phyloP scores from a whole-genome alignment of 176 grass and related monocot species.

The Paspalum notatum region DNA sequence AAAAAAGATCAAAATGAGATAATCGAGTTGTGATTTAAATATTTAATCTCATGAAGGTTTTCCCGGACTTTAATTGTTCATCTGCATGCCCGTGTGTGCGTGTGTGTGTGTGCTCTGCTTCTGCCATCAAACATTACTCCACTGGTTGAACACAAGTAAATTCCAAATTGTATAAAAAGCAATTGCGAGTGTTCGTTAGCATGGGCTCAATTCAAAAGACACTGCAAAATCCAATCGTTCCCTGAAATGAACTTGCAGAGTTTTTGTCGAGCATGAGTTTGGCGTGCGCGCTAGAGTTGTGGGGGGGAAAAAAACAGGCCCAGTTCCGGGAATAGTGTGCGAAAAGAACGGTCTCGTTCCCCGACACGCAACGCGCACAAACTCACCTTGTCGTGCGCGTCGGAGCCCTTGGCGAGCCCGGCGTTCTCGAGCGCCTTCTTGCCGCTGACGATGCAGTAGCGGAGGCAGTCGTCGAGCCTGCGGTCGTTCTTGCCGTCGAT shows the following conservation, averaged over 20 bases:
- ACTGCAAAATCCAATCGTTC: background rate
- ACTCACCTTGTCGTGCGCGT: constrained; percentile 47
- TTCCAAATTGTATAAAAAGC: background rate
- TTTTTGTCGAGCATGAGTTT: background rate
- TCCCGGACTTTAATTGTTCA: background rate
- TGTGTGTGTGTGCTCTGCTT: background rate
- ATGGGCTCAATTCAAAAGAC: background rate
- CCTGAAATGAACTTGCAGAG: background rate
- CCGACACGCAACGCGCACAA: background rate
- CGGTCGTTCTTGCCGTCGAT: constrained; percentile 89
- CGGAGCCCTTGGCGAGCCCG: constrained; percentile 50
- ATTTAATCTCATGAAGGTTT: background rate
- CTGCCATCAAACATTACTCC: background rate
- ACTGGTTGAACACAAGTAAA: background rate
- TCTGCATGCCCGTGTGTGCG: background rate
- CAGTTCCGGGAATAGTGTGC: too few relatives aligned
- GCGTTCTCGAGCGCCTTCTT: constrained; percentile 85
- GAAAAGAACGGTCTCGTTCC: too few relatives aligned
- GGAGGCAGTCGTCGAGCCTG: constrained; percentile 79
- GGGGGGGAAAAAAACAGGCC: too few relatives aligned
- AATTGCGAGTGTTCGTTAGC: background rate
- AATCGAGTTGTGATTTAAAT: background rate
- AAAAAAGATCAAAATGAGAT: background rate
- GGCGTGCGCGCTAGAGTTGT: too few relatives aligned
- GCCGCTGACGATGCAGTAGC: constrained; percentile 89